Evolutionary conservation across 495 filamentous ascomycete species (phyloP).

Genomic region (Aspergillus biplanus): DNA sequence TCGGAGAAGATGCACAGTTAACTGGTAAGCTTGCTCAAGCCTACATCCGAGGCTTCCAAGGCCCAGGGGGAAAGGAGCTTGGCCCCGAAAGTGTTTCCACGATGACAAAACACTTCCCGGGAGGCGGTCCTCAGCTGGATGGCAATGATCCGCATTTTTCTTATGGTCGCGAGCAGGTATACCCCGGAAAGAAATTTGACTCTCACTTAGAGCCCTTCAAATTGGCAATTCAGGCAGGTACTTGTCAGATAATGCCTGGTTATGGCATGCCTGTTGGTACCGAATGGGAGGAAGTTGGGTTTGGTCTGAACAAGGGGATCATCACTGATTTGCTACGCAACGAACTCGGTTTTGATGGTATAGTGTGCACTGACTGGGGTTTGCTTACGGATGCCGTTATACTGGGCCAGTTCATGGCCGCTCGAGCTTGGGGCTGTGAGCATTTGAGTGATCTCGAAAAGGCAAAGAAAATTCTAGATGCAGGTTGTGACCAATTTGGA

Average conservation of each 20-base stretch:
- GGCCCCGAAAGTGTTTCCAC: constrained; percentile 31
- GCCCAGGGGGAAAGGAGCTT: constrained; percentile 23
- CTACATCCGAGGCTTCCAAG: constrained; percentile 22
- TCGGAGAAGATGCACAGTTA: constrained; percentile 36
- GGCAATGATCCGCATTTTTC: constrained; percentile 43
- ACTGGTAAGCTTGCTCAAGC: constrained; percentile 16
- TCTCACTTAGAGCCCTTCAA: constrained; percentile 29
- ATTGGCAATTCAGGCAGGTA: constrained; percentile 31
- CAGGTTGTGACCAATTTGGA: constrained; percentile 43
- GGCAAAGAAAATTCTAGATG: constrained; percentile 31
- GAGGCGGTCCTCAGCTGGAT: constrained; percentile 37
- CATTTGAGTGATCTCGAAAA: constrained; percentile 27
- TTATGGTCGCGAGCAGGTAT: constrained; percentile 40
- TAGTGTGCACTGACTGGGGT: constrained; percentile 42
- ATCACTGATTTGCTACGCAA: constrained; percentile 37
- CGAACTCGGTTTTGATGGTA: constrained; percentile 42
- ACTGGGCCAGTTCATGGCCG: constrained; percentile 6
- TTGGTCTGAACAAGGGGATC: constrained; percentile 28
- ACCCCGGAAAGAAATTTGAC: constrained; percentile 38
- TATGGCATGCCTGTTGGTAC: constrained; percentile 22
- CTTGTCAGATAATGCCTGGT: constrained; percentile 41
- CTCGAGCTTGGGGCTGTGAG: constrained; percentile 12
- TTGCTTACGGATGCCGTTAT: constrained; percentile 17
- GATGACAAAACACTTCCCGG: constrained; percentile 44
- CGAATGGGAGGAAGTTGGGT: constrained; percentile 31